A percentile compares a stretch with the other conserved stretches of the same genome.
These are phyloP conservation scores for Salvia sclarea DNA, from an alignment of 305 asterid genomes.

Conservation along the genomic window DNA sequence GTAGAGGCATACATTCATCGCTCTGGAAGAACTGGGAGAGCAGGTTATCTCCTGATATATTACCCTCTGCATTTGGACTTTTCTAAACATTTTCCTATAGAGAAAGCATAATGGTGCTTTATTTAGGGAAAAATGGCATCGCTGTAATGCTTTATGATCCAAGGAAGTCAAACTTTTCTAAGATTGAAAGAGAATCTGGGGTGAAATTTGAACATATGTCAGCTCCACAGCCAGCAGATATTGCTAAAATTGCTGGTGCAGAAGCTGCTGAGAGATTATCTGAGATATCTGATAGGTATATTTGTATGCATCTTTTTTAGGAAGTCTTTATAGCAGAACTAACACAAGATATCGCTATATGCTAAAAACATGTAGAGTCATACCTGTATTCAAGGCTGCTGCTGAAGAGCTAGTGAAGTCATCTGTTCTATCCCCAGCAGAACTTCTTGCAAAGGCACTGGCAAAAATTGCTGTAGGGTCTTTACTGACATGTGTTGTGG, in stretches of 20 bases:
- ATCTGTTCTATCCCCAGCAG: slow-evolving; percentile 73
- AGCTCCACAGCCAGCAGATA: slow-evolving; percentile 97
- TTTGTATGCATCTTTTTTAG: neutral
- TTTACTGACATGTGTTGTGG: neutral
- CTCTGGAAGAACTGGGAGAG: slow-evolving; percentile 97
- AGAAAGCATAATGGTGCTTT: slow-evolving; percentile 15
- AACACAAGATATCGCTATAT: slow-evolving; percentile 6
- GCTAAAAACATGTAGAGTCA: slow-evolving; percentile 53
- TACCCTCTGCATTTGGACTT: neutral
- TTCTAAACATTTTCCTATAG: neutral
- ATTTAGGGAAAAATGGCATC: slow-evolving; percentile 80
- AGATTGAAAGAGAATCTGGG: slow-evolving; percentile 94
- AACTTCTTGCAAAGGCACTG: slow-evolving; percentile 91
- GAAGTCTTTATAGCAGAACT: no score
- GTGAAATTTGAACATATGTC: slow-evolving; percentile 85
- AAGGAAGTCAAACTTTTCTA: slow-evolving; percentile 77
- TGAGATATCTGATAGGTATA: slow-evolving; percentile 78
- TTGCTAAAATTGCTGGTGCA: slow-evolving; percentile 85
- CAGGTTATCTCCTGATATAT: slow-evolving; percentile 34
- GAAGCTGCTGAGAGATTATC: slow-evolving; percentile 69
- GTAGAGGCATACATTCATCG: slow-evolving; percentile 98
- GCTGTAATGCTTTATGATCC: slow-evolving; percentile 98
- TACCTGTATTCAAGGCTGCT: slow-evolving; percentile 82
- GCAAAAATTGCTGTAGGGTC: slow-evolving; percentile 88
- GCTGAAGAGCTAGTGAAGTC: slow-evolving; percentile 75